phyloP scores from a whole-genome alignment of 345 rosid genomes.

The Laguncularia racemosa region DNA sequence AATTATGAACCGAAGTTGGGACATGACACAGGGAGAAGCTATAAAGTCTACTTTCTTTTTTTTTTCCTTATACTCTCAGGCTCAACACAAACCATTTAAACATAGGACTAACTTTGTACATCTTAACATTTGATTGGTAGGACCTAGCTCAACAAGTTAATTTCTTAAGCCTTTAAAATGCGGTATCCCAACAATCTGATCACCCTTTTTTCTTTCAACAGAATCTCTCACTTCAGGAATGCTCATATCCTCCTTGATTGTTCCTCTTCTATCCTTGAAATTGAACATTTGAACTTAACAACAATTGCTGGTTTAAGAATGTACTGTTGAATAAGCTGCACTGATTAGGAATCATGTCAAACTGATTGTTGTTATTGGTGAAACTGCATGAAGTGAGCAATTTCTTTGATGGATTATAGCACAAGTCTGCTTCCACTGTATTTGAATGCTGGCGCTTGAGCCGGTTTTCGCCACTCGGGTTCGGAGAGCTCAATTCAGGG shows the following conservation, averaged over 20 bases:
- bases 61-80: too few relatives aligned
- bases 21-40: too few relatives aligned
- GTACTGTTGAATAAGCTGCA: constrained; percentile 27
- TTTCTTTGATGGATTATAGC: constrained; percentile 38
- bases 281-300: not conserved
- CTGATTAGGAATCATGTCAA: constrained; percentile 24
- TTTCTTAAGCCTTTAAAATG: too few relatives aligned
- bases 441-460: constrained; percentile 44
- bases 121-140: too few relatives aligned
- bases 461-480: constrained; percentile 23
- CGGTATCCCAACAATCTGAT: too few relatives aligned
- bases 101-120: too few relatives aligned
- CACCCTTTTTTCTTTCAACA: too few relatives aligned
- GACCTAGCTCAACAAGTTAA: too few relatives aligned
- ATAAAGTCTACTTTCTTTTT: too few relatives aligned
- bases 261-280: not conserved
- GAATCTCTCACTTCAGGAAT: not conserved
- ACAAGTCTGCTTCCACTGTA: constrained; percentile 26
- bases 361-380: constrained; percentile 29
- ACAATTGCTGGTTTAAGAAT: not conserved
- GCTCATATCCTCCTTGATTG: not conserved
- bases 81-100: too few relatives aligned
- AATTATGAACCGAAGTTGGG: too few relatives aligned
- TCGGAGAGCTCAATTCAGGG: constrained; percentile 38
- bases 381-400: constrained; percentile 35